These are phyloP conservation scores for Ophiorrhiza pumila DNA, from an alignment of 257 asterid genomes.

Conservation along the genomic window DNA sequence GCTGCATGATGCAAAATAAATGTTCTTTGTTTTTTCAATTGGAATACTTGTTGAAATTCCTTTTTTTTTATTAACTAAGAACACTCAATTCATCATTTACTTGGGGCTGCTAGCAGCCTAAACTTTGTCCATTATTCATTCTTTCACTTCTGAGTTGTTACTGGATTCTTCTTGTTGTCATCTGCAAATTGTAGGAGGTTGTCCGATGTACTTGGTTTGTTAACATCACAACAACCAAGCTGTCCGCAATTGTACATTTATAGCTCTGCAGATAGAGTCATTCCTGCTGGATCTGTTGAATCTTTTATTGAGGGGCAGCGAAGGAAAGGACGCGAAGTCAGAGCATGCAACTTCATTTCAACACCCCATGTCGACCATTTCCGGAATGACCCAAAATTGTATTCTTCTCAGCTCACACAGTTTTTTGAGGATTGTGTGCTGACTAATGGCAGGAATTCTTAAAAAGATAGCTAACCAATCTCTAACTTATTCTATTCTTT, in stretches of 20 bases:
- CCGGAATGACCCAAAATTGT: slow-evolving; percentile 65
- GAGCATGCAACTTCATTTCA: slow-evolving; percentile 76
- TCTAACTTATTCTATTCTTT: slow-evolving; percentile 21
- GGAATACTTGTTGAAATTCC: neutral
- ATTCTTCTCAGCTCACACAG: slow-evolving; percentile 78
- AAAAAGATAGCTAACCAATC: slow-evolving; percentile 31
- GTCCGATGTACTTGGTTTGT: slow-evolving; percentile 53
- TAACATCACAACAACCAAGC: slow-evolving; percentile 73
- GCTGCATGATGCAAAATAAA: neutral
- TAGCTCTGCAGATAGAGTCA: slow-evolving; percentile 93
- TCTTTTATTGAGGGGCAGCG: slow-evolving; percentile 79
- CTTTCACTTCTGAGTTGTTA: slow-evolving; percentile 1
- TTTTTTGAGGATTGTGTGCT: slow-evolving; percentile 79
- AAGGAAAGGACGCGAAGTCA: slow-evolving; percentile 62
- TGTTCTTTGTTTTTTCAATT: neutral
- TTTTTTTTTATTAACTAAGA: neutral
- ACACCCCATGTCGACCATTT: slow-evolving; percentile 96
- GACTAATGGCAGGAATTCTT: slow-evolving; percentile 44
- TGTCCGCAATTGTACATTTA: slow-evolving; percentile 93
- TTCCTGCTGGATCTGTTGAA: slow-evolving; percentile 73
- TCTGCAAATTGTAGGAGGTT: slow-evolving; percentile 78
- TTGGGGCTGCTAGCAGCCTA: no score
- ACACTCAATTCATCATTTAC: neutral
- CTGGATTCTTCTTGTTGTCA: slow-evolving; percentile 1
- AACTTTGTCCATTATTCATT: no score